Evolutionary conservation across 2,329 filamentous ascomycete species (phyloP), one percentile per base, ranked within the genome.

Genomic region (Diplodia corticola): DNA sequence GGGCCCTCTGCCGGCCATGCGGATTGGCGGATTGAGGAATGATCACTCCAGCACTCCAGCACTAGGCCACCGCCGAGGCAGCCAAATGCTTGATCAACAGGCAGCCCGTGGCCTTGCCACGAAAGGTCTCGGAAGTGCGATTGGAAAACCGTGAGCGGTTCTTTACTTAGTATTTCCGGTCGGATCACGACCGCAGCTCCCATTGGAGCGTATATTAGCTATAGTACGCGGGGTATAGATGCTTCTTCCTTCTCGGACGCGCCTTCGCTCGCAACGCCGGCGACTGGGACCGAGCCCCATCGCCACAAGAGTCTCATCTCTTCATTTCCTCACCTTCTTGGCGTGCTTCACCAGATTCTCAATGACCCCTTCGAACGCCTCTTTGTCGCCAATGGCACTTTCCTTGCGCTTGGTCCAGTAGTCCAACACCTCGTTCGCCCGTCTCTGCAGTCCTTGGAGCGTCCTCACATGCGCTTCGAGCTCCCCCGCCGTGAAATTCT

Each of bases 281-380:
- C 54, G 33, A 20, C 54, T n/a, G 13, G 44, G 44, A 20, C 30
- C 57, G 40, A 49, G 26, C 57, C 35, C 9, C 28, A 9, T 49
- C 44, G 17, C 57, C 57, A 61, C 57, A 24, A 61, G 57, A 61
- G 57, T 44, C 57, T 61, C 44, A 60, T 60, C 10, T 40, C 28
- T 37, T 67, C 63, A 92, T 79, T 93, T 95, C 75, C 92, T 86
- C 66, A 92, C 88, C 80, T 93, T 92, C 76, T 92, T 85, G 59
- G 92, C 92, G 80, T 96, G 92, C 77, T 93, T 95, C 50, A 97
- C 94, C 70, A 98, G 79, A 77, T 97, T 97, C 80, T 97, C 94
- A 84, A 98, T 97, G 17, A 98, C 94, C 0, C 92, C 93, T 76
- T 98, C 94, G 76, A 97, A 95, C 2, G 93, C 92, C 76, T 97